These are phyloP conservation scores for Vachellia pachyceras DNA, from an alignment of 306 rosid species.

Conservation along the genomic window DNA sequence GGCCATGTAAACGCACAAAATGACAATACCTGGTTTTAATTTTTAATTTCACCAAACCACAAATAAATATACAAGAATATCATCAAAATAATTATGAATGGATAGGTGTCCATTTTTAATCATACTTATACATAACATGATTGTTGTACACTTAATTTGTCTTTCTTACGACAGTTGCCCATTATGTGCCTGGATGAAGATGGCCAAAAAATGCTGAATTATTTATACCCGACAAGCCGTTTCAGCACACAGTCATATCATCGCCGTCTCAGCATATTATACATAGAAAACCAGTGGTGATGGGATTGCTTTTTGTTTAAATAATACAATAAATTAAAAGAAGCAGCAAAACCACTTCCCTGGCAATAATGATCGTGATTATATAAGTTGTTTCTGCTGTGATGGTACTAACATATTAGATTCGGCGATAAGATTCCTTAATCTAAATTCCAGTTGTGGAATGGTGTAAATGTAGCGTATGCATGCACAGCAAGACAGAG, in stretches of 20 bases:
- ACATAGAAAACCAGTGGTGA: neutral
- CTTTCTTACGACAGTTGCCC: neutral
- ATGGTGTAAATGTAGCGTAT: conserved; percentile 31
- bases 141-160: neutral
- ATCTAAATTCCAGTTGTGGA: neutral
- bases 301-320: neutral
- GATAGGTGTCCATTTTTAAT: no score
- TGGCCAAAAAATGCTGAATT: conserved; percentile 10
- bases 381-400: neutral
- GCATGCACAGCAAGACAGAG: conserved; percentile 27
- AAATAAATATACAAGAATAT: no score
- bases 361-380: neutral
- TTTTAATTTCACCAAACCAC: no score
- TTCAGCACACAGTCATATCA: conserved; percentile 39
- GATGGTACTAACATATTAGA: conserved; percentile 27
- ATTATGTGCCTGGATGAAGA: neutral
- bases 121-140: neutral
- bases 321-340: no score
- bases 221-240: conserved; percentile 51
- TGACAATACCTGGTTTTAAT: no score
- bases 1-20: no score
- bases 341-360: neutral
- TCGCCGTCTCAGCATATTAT: conserved; percentile 4
- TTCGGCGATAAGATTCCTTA: conserved; percentile 9
- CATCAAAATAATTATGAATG: no score